Evolutionary conservation across 345 rosid species (phyloP), one percentile per base, ranked within the genome.

Genomic region (Citrus sp.): DNA sequence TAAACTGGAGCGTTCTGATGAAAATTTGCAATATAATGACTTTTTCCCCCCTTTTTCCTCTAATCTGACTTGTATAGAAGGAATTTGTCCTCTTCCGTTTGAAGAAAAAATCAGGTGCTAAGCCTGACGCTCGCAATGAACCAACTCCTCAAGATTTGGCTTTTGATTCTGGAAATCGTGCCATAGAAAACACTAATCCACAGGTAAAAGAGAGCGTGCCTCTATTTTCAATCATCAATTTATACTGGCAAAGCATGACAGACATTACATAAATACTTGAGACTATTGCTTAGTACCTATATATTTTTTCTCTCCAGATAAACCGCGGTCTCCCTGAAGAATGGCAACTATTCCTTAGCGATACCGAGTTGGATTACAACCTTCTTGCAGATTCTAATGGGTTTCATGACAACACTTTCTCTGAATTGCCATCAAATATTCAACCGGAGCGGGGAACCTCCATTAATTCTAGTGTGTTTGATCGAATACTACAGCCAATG

Each of bases 11-110:
- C 49, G 4, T 40, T 37, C 6, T 60, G 58, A 69, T 25, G 34
- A 65, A n/a, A 25, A 42, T 69, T 2, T 69, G 9, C 6, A 7
- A 65, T 65, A 19, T 3, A 19, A 65, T 65, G 16, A 37, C 34
- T 22, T 18, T n/a, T 61, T 12, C 5, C 28, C 2, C 0, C 6
- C 22, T 51, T 35, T 54, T n/a, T 9, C 10, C 4, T 42, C 49
- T 55, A 27, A 30, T 5, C 22, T 68, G n/a, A 13, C 9, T 62
- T 67, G 35, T 35, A 34, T 38, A 79, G 81, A 75, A 7, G 14
- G 51, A 60, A 27, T 75, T 42, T 65, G 81, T 85, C 14, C n/a
- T 85, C 38, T 74, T 72, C 19, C 81, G 79, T 25, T 21, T 82
- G 27, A 82, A 80, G 76, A 0, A 9, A 4, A 85, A 78, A 35